Evolutionary conservation across 2,329 filamentous ascomycete species (phyloP), one percentile per base, ranked within the genome.

Genomic region (Rosellinia necatrix): DNA sequence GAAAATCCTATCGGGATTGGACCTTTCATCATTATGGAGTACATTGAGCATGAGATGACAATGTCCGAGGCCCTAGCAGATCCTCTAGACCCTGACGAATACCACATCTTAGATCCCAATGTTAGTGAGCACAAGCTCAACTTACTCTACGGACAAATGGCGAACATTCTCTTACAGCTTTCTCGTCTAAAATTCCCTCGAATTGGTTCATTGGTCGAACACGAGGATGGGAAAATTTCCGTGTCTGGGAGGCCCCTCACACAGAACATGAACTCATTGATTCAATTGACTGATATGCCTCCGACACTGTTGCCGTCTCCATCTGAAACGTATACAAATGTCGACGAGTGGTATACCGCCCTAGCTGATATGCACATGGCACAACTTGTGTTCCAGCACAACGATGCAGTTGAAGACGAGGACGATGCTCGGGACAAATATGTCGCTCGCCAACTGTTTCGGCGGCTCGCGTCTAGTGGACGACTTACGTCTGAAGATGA

Each of bases 351-450:
- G 68, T 75, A 73, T 35, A 44, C 49, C 15, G 68, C 67, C 0
- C 63, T 79, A 5, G 73, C 76, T 2, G 70, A 77, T 4, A 68
- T 76, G 58, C 72, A 81, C 37, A 62, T 81, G 6, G 65, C 64
- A 19, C 71, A 74, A 13, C 65, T 78, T 3, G 15, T 68, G 8
- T 75, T 76, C 49, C 74, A 78, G 60, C 72, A 70, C 53, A 77
- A 78, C 55, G 69, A 76, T 40, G 61, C 71, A 1, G 64, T 76
- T 7, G 51, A 56, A 1, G 67, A 69, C 2, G 73, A 69, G 29
- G 70, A 74, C 19, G 75, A 78, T 56, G 74, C 71, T 51, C 67
- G 72, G 9, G 74, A 71, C 34, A 77, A 78, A 54, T 77, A 76
- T 51, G 70, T 77, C 6, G 71, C 74, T n/a, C 73, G 74, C 4